Percentiles rank a stretch among this genome's conserved stretches.
These are phyloP conservation scores for Gossypium lobatum DNA, from an alignment of 441 rosid species.

Conservation along the genomic window DNA sequence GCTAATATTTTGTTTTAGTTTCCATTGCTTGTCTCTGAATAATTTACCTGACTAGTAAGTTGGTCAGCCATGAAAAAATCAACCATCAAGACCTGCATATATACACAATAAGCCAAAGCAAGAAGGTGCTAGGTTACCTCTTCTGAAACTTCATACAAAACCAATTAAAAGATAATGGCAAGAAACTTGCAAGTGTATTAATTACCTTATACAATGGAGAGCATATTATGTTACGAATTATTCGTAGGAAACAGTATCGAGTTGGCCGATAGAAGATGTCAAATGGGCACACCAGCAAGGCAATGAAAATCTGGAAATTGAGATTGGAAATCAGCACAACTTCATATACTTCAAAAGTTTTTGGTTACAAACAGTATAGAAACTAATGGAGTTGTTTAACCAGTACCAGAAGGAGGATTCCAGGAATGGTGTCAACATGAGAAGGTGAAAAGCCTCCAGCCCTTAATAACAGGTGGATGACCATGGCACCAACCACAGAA, in stretches of 20 bases:
- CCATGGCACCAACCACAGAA: slow-evolving; percentile 75
- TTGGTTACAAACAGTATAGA: not conserved
- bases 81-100: slow-evolving; percentile 74
- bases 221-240: slow-evolving; percentile 69
- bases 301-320: slow-evolving; percentile 55
- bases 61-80: slow-evolving; percentile 99
- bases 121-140: not conserved
- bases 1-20: not conserved
- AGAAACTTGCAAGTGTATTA: not conserved
- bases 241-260: slow-evolving; percentile 69
- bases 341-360: not conserved
- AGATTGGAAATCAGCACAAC: not conserved
- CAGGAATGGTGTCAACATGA: slow-evolving; percentile 86
- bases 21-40: not conserved
- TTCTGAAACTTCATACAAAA: not conserved
- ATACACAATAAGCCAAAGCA: not conserved
- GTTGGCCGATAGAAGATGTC: slow-evolving; percentile 78
- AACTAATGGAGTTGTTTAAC: not conserved
- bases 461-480: slow-evolving; percentile 71
- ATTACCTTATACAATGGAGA: slow-evolving; percentile 87
- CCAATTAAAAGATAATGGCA: not conserved
- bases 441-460: slow-evolving; percentile 51
- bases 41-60: slow-evolving; percentile 87
- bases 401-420: slow-evolving; percentile 67
- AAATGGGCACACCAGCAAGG: slow-evolving; percentile 71